Conservation (phyloP, 2,329 filamentous ascomycete species). For the Cladorrhinum sp. region DNA sequence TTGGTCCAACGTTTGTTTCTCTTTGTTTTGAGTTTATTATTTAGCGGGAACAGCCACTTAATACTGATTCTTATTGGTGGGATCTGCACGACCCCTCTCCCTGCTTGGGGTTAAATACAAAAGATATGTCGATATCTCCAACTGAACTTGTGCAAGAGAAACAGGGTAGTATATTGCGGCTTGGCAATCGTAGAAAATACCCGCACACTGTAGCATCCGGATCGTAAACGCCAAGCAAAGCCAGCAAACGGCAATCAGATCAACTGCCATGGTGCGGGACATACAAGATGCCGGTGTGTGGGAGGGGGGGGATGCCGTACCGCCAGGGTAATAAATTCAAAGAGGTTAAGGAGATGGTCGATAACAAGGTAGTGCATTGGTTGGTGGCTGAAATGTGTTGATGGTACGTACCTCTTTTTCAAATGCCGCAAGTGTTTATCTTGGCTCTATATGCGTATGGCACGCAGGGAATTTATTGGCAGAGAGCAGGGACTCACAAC, state of each 20-base stretch:
- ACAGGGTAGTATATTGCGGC: background rate
- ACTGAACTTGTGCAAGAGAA: background rate
- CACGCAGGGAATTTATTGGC: background rate
- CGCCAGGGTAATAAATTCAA: too few relatives aligned
- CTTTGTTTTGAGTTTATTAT: background rate
- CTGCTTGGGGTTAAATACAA: background rate
- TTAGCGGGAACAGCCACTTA: background rate
- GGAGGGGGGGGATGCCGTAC: background rate
- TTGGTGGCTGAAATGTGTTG: background rate
- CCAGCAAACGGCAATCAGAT: slow-evolving; percentile 2
- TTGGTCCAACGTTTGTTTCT: background rate
- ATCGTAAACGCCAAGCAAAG: slow-evolving; percentile 7
- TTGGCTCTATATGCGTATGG: background rate
- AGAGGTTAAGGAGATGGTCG: too few relatives aligned
- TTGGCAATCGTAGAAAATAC: background rate
- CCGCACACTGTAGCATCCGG: background rate
- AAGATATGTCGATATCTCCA: background rate
- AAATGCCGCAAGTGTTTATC: background rate
- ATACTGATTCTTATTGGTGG: background rate
- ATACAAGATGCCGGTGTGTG: background rate
- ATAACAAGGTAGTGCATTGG: background rate
- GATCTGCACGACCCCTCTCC: background rate
- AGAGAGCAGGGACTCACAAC: background rate
- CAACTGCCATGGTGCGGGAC: slow-evolving; percentile 1
- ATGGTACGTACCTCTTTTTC: background rate